Base-by-base conservation (phyloP, 139 green algal genomes). In the Chlorella vulgaris region DNA sequence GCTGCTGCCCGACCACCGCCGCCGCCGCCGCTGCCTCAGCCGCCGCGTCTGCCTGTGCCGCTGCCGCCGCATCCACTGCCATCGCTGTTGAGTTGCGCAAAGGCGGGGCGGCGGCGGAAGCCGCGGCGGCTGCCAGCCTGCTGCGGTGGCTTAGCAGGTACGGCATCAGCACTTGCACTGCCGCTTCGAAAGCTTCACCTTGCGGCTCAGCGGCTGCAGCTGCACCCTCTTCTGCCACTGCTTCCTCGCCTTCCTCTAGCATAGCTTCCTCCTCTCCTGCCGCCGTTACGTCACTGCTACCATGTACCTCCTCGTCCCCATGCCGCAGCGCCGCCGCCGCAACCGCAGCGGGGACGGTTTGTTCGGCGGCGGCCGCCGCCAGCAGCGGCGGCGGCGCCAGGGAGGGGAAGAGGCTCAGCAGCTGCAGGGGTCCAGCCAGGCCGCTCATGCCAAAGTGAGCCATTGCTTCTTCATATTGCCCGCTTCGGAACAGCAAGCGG, bases 141-240 rank as follows among this genome's bases (percentile, higher is more conserved):
- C 87, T 94, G 69, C 93, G 86, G 75, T 94, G 86, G 67, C 89
- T 92, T 4, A 94, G 77, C 66, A 97, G 83, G 84, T 96, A 95
- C 2, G 93, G 93, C 51, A 94, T 84, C 61, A 95, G 73, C 39
- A 84, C 71, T 5, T 74, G 81, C 7, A 92, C 83, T 4, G 91
- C 89, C n/a, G 78, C 40, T 3, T 51, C 63, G 47, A 80, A 87
- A 7, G 70, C 85, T 0, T 84, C 78, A 0, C 82, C 87, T 0
- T n/a, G 63, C 2, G 88, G 88, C 76, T 90, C 88, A 6, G 65
- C 61, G 7, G 1, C 74, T 8, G 28, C 55, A 7, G 50, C 71
- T 22, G 5, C 36, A 1, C 55, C n/a, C 26, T 36, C 21, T 36
- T 36, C 24, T n/a, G 28, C 33, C 73, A 33, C 43, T 38, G 31